These are phyloP conservation scores for Thalassiosira mediterranea DNA, from an alignment of 352 stramenopile genomes.

Conservation along the genomic window DNA sequence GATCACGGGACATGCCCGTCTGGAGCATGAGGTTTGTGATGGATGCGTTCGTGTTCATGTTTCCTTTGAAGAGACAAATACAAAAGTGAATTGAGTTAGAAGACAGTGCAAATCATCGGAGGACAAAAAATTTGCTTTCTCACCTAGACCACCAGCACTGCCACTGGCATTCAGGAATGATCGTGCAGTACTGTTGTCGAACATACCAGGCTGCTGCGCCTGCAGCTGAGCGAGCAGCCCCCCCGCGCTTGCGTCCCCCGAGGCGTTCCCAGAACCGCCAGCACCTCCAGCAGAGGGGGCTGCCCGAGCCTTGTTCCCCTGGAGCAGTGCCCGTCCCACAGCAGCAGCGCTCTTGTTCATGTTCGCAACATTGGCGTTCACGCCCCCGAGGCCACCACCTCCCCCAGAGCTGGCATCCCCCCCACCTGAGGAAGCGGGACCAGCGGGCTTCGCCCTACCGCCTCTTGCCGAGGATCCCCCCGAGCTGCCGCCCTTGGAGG, in stretches of 20 bases:
- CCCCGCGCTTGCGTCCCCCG: not conserved
- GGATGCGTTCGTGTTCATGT: constrained; percentile 28
- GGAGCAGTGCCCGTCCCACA: constrained; percentile 62
- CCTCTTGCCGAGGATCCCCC: not conserved
- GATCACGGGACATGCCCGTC: constrained; percentile 64
- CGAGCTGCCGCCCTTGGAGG: constrained; percentile 27
- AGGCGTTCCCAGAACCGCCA: not conserved
- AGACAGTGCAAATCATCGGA: no score
- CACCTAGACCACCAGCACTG: constrained; percentile 11
- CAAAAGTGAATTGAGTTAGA: not conserved
- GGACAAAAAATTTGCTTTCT: constrained; percentile 4
- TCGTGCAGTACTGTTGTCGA: constrained; percentile 21
- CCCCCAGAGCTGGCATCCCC: not conserved
- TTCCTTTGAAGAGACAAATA: constrained; percentile 11
- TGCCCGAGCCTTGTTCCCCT: constrained; percentile 19
- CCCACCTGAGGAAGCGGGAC: not conserved
- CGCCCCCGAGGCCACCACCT: not conserved
- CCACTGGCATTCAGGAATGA: constrained; percentile 24
- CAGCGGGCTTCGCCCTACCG: no score
- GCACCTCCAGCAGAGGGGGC: not conserved
- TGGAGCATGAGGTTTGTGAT: constrained; percentile 74
- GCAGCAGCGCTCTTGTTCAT: constrained; percentile 61
- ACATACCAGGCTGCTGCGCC: constrained; percentile 28
- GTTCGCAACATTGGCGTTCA: not conserved
- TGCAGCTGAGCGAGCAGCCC: constrained; percentile 47